Percentiles rank a stretch among this genome's conserved stretches.
phyloP scores from a whole-genome alignment of 2,329 filamentous ascomycete species.

The Nannizzia gypsea region DNA sequence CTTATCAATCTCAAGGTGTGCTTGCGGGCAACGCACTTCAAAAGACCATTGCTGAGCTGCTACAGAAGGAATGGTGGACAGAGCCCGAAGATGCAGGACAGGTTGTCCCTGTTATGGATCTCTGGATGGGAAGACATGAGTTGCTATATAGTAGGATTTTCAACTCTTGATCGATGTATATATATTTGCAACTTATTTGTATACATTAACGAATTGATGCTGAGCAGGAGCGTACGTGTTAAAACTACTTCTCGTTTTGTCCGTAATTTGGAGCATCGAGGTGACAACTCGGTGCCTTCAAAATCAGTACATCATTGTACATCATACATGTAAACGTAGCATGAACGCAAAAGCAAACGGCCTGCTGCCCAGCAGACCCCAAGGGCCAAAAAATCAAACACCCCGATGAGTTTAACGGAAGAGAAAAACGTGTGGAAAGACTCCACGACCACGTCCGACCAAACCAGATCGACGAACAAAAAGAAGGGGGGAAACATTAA shows the following conservation, averaged over 20 bases:
- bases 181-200: not conserved
- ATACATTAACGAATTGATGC: not conserved
- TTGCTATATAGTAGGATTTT: conserved; percentile 56
- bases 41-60: conserved; percentile 38
- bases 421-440: conserved; percentile 15
- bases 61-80: conserved; percentile 39
- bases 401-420: not conserved
- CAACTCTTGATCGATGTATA: conserved; percentile 41
- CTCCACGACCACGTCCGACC: conserved; percentile 14
- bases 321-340: conserved; percentile 1
- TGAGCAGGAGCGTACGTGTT: not conserved
- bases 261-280: not conserved
- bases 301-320: conserved; percentile 2
- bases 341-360: not conserved
- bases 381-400: not conserved
- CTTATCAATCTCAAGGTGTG: conserved; percentile 51
- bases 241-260: not conserved
- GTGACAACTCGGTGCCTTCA: not conserved
- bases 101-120: conserved; percentile 49
- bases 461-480: conserved; percentile 8
- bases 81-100: conserved; percentile 47
- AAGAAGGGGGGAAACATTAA: conserved; percentile 9
- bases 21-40: conserved; percentile 44
- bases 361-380: conserved; percentile 1
- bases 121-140: conserved; percentile 55